A percentile compares a stretch with the other conserved stretches of the same genome.
Evolutionary conservation across 2,329 filamentous ascomycete genomes (phyloP).

Genomic region (Amesomyces nigricolor): DNA sequence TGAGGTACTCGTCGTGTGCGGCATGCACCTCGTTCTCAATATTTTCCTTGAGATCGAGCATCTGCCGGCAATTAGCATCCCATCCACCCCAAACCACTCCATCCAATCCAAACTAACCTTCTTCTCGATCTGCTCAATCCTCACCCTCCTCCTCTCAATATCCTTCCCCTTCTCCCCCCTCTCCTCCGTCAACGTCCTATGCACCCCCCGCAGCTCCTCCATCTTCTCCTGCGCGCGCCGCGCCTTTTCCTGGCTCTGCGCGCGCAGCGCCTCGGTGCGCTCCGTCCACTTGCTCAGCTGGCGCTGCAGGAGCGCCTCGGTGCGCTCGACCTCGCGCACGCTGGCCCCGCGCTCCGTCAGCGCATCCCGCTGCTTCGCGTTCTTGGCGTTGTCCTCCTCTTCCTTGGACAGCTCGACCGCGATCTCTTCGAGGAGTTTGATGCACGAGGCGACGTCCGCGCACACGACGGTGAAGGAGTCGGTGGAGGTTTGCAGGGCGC

Average conservation of each 20-base stretch:
- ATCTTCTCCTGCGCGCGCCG: conserved; percentile 78
- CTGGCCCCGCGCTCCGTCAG: conserved; percentile 84
- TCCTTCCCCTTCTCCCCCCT: conserved; percentile 80
- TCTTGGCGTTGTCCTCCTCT: conserved; percentile 80
- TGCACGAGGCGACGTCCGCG: conserved; percentile 79
- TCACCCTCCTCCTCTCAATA: conserved; percentile 84
- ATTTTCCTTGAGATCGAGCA: conserved; percentile 95
- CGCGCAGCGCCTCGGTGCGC: conserved; percentile 75
- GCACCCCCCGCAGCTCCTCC: conserved; percentile 78
- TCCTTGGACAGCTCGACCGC: conserved; percentile 79
- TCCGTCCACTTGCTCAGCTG: conserved; percentile 83
- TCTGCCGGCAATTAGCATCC: conserved; percentile 48
- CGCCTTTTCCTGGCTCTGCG: conserved; percentile 75
- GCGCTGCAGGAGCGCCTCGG: conserved; percentile 74
- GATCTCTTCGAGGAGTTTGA: conserved; percentile 85
- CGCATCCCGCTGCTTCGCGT: conserved; percentile 76
- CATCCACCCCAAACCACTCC: conserved; percentile 21
- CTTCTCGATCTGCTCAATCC: conserved; percentile 97
- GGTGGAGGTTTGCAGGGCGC: conserved; percentile 83
- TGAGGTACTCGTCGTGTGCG: conserved; percentile 90
- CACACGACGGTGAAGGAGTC: conserved; percentile 84
- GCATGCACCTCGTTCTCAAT: conserved; percentile 91
- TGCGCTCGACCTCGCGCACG: conserved; percentile 84
- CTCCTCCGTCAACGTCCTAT: conserved; percentile 78
- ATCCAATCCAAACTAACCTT: conserved; percentile 57